A percentile compares a stretch with the other conserved stretches of the same genome.
phyloP scores from a whole-genome alignment of 2,329 filamentous ascomycete species.

The Grosmannia penicillata region DNA sequence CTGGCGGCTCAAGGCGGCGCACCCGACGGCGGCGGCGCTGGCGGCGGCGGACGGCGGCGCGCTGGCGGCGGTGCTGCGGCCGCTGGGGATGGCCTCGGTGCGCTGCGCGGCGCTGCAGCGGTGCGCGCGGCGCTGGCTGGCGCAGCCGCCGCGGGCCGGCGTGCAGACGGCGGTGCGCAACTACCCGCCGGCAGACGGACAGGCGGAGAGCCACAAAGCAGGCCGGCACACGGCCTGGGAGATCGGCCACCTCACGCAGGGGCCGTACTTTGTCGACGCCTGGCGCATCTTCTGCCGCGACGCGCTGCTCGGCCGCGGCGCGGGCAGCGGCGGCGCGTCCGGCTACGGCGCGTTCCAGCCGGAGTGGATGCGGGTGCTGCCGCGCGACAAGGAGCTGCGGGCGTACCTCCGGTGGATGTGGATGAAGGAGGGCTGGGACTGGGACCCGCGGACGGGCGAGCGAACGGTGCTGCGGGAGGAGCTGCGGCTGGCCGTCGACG shows the following conservation, averaged over 20 bases:
- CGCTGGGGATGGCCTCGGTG: slow-evolving; percentile 55
- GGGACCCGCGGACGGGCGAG: slow-evolving; percentile 60
- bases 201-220: slow-evolving; percentile 14
- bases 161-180: slow-evolving; percentile 37
- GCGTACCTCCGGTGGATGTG: slow-evolving; percentile 85
- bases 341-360: slow-evolving; percentile 48
- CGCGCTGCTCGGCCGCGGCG: slow-evolving; percentile 42
- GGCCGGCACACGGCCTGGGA: slow-evolving; percentile 48
- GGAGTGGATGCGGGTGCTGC: slow-evolving; percentile 80
- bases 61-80: slow-evolving; percentile 47
- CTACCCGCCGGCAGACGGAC: slow-evolving; percentile 22
- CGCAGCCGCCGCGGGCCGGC: slow-evolving; percentile 42
- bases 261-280: slow-evolving; percentile 72
- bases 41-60: slow-evolving; percentile 38
- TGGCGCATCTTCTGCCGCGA: slow-evolving; percentile 93
- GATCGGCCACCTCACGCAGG: slow-evolving; percentile 70
- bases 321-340: slow-evolving; percentile 21
- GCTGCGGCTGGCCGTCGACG: slow-evolving; percentile 40
- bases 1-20: slow-evolving; percentile 49
- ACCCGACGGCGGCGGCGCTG: slow-evolving; percentile 51
- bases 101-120: slow-evolving; percentile 54
- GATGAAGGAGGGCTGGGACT: slow-evolving; percentile 72
- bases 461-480: slow-evolving; percentile 35
- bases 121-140: slow-evolving; percentile 56
- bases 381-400: slow-evolving; percentile 75